These are phyloP conservation scores for Triadica sebifera DNA, from an alignment of 345 rosid species.

Conservation along the genomic window DNA sequence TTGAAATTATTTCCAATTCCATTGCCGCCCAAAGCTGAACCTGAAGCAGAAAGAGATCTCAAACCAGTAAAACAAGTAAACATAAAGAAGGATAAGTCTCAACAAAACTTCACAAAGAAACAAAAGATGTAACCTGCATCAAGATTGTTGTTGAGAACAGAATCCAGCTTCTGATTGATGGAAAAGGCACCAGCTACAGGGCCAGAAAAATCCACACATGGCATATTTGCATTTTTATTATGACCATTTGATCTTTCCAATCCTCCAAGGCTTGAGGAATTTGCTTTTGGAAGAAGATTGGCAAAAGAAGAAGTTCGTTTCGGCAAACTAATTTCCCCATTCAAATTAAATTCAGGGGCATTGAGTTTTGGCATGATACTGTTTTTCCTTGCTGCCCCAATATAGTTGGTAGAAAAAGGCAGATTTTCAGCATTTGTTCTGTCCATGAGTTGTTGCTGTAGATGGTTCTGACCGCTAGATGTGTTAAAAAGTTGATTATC, in stretches of 20 bases:
- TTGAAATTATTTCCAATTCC: slow-evolving; percentile 41
- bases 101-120: slow-evolving; percentile 18
- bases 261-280: slow-evolving; percentile 49
- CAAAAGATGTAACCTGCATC: slow-evolving; percentile 44
- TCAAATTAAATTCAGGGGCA: slow-evolving; percentile 43
- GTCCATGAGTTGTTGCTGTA: slow-evolving; percentile 50
- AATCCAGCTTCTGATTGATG: slow-evolving; percentile 44
- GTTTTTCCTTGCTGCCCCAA: slow-evolving; percentile 44
- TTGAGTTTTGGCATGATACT: slow-evolving; percentile 39
- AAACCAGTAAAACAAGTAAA: not conserved
- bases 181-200: slow-evolving; percentile 43
- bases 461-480: slow-evolving; percentile 50
- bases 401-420: slow-evolving; percentile 41
- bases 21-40: slow-evolving; percentile 43
- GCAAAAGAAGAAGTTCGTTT: slow-evolving; percentile 63
- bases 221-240: slow-evolving; percentile 40
- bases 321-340: slow-evolving; percentile 53
- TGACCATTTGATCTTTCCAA: slow-evolving; percentile 44
- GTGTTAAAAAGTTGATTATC: slow-evolving; percentile 41
- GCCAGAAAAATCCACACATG: slow-evolving; percentile 40
- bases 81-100: not conserved
- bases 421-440: slow-evolving; percentile 44
- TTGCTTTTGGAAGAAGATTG: slow-evolving; percentile 53
- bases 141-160: slow-evolving; percentile 38
- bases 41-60: slow-evolving; percentile 28